Base-by-base conservation (phyloP, 371 early-diverging fungal species). In the Lichtheimia hyalospora region DNA sequence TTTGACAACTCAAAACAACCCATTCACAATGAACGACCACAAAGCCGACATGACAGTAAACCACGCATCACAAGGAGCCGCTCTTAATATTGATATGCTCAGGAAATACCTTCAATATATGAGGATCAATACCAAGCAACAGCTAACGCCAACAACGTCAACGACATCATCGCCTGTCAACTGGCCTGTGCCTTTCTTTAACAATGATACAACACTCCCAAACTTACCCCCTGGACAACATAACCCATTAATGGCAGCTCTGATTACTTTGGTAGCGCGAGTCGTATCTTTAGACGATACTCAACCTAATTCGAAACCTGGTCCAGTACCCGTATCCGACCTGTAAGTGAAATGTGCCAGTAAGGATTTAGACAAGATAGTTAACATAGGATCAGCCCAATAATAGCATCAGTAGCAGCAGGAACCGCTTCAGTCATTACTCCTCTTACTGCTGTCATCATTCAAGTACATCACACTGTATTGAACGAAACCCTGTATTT, bases 391-490 rank as follows among this genome's bases (percentile, higher is more conserved):
- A 46, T 46, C 10, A 46, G n/a, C 16, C 18, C 46, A 21, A 46
- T 46, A 1, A 8, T 34, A 34, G 34, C 34, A 34, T 34, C 34
- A 46, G n/a, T 21, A 5, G 12, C 46, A 7, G 46, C 46, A 4
- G 46, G 10, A 8, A 7, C 46, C 7, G 46, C 46, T 16, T 21
- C 46, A 18, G 2, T 21, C 6, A 5, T 21, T 46, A 21, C 46
- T 18, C 46, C 46, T 46, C 7, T 46, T 5, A 21, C 46, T 20
- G 46, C 60, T 2, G 67, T 73, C n/a, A 71, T 80, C 42, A 66
- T 74, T 15, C 77, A 80, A 62, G 81, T 80, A 8, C 69, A 64
- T 20, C 81, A 80, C 60, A 62, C 73, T 13, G 64, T 61, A 20
- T 77, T 67, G 28, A 76, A 67, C 20, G 67, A 77, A 18, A 69